A percentile compares a stretch with the other conserved stretches of the same genome.
Evolutionary conservation across 1,139 yeast genomes (phyloP).

Genomic region (Starmera stellimalicola): DNA sequence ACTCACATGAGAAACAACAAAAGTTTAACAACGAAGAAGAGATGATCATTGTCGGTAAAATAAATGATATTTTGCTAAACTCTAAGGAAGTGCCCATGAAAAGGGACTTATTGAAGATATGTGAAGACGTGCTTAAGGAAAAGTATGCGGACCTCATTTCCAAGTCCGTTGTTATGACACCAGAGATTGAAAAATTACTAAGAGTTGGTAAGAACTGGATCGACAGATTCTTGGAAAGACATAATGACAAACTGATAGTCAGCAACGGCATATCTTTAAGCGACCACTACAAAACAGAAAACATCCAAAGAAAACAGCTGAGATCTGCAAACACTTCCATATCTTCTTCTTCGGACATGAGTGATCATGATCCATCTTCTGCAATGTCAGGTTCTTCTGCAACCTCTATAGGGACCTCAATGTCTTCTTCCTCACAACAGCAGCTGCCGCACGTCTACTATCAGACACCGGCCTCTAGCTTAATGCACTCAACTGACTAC

Average conservation of each 20-base stretch:
- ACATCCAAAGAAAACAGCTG: conserved; percentile 15
- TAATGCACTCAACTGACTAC: conserved; percentile 2
- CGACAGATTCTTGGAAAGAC: conserved; percentile 19
- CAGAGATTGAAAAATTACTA: conserved; percentile 10
- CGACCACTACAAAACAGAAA: conserved; percentile 19
- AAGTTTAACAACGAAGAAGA: conserved; percentile 20
- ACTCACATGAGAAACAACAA: conserved; percentile 20
- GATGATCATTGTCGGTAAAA: conserved; percentile 10
- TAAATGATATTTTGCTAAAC: conserved; percentile 10
- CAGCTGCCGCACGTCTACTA: conserved; percentile 3
- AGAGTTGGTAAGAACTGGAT: conserved; percentile 21
- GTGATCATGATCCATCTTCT: conserved; percentile 2
- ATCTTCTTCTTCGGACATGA: conserved; percentile 4
- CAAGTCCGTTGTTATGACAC: not conserved
- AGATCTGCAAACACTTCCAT: conserved; percentile 14
- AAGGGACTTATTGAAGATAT: conserved; percentile 14
- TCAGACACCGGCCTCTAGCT: not conserved
- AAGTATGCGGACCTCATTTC: conserved; percentile 11
- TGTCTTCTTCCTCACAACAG: conserved; percentile 4
- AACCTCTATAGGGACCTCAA: conserved; percentile 1
- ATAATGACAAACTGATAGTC: conserved; percentile 16
- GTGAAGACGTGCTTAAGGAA: conserved; percentile 14
- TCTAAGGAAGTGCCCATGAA: conserved; percentile 15
- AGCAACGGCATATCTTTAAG: conserved; percentile 12
- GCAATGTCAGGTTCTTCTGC: too few relatives aligned